Evolutionary conservation across 2,329 filamentous ascomycete species (phyloP).

Genomic region (Hymenoscyphus infarciens): DNA sequence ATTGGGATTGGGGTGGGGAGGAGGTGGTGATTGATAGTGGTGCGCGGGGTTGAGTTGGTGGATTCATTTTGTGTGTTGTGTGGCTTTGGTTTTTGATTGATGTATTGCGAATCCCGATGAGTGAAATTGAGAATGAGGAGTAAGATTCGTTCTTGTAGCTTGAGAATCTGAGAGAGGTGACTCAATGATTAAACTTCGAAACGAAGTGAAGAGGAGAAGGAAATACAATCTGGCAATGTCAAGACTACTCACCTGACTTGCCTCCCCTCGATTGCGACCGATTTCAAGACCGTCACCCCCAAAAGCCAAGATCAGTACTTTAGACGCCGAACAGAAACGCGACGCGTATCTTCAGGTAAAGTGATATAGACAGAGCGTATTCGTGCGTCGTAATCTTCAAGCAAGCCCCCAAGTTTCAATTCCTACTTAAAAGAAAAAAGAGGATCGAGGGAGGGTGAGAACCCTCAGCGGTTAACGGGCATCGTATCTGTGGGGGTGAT

Average conservation of each 20-base stretch:
- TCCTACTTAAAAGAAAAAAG: not conserved
- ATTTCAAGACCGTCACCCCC: not conserved
- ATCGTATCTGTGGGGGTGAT: not conserved
- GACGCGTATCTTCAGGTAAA: not conserved
- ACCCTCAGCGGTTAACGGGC: not conserved
- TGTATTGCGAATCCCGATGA: too few species aligned
- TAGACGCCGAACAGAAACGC: not conserved
- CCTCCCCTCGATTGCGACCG: not conserved
- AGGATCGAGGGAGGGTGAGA: not conserved
- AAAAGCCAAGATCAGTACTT: not conserved
- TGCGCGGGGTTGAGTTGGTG: conserved; percentile 5
- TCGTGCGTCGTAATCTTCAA: not conserved
- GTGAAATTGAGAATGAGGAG: not conserved
- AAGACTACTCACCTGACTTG: not conserved
- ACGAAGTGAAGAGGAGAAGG: not conserved
- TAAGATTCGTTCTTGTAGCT: not conserved
- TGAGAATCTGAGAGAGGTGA: not conserved
- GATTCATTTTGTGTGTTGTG: not conserved
- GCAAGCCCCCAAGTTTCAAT: conserved; percentile 1
- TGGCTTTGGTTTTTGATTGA: not conserved
- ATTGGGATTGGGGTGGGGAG: not conserved
- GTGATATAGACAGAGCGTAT: not conserved
- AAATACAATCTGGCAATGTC: too few species aligned
- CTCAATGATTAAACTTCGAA: conserved; percentile 1
- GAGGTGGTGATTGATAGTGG: conserved; percentile 11